A percentile compares a stretch with the other conserved stretches of the same genome.
These are phyloP conservation scores for Herpomyces periplanetae DNA, from an alignment of 2,329 filamentous ascomycete genomes.

Conservation along the genomic window DNA sequence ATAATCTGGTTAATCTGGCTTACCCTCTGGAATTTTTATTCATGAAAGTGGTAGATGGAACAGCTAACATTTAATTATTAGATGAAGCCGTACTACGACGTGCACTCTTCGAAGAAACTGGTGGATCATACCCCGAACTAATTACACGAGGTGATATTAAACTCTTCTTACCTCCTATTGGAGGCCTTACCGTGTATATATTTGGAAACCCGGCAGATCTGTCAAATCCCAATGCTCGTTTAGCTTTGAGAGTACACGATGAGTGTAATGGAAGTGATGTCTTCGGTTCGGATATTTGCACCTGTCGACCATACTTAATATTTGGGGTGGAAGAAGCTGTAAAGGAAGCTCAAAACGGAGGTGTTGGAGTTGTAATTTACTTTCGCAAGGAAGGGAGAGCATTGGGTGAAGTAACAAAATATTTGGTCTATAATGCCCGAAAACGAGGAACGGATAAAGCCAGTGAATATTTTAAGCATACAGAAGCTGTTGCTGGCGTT, in stretches of 20 bases:
- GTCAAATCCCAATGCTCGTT: constrained; percentile 37
- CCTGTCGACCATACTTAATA: constrained; percentile 71
- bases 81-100: constrained; percentile 58
- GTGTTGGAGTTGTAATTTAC: constrained; percentile 81
- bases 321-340: constrained; percentile 93
- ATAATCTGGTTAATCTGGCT: background rate
- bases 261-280: constrained; percentile 90
- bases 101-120: constrained; percentile 71
- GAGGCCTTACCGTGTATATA: constrained; percentile 75
- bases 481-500: constrained; percentile 90
- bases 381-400: constrained; percentile 91
- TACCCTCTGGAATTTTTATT: no score
- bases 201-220: constrained; percentile 85
- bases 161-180: constrained; percentile 74
- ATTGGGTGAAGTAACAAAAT: constrained; percentile 73
- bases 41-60: no score
- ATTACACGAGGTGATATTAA: constrained; percentile 87
- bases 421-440: constrained; percentile 20
- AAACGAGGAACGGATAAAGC: constrained; percentile 42
- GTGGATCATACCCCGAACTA: constrained; percentile 76
- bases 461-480: constrained; percentile 77
- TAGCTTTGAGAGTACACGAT: constrained; percentile 52
- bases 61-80: no score
- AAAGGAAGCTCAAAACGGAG: constrained; percentile 74
- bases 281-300: constrained; percentile 91